phyloP scores from a whole-genome alignment of 129 eudicot species.

The Silybum marianum region DNA sequence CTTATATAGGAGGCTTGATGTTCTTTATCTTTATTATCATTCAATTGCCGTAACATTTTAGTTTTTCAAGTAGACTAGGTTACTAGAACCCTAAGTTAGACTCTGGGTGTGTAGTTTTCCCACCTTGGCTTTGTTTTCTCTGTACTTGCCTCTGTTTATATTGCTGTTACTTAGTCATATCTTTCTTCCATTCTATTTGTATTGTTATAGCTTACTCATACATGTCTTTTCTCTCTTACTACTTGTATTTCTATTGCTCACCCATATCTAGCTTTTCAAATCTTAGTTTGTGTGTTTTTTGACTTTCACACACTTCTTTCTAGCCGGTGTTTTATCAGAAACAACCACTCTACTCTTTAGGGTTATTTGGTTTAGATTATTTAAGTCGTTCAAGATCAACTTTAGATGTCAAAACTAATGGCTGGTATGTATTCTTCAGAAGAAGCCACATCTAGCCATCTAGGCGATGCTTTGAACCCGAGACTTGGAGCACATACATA shows the following conservation, averaged over 20 bases:
- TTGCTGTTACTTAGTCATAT: neutral
- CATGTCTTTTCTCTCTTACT: no score
- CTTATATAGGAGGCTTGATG: neutral
- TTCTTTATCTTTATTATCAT: neutral
- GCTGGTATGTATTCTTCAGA: neutral
- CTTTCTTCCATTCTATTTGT: no score
- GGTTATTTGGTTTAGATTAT: no score
- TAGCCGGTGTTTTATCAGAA: no score
- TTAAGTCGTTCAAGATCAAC: neutral
- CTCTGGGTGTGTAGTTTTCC: neutral
- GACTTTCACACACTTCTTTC: no score
- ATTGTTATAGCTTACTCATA: no score
- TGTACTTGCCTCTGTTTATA: neutral
- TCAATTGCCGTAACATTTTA: neutral
- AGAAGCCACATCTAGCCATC: neutral
- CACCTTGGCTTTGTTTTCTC: neutral
- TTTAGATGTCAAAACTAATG: conserved; percentile 1
- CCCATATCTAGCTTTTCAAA: no score
- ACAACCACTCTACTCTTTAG: no score
- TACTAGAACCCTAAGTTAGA: neutral
- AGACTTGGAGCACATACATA: no score
- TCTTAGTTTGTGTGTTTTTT: no score
- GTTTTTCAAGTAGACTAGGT: neutral
- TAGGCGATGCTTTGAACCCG: neutral
- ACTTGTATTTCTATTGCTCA: no score